A percentile compares a stretch with the other conserved stretches of the same genome.
These are phyloP conservation scores for Immersiella caudata DNA, from an alignment of 495 filamentous ascomycete species.

Conservation along the genomic window DNA sequence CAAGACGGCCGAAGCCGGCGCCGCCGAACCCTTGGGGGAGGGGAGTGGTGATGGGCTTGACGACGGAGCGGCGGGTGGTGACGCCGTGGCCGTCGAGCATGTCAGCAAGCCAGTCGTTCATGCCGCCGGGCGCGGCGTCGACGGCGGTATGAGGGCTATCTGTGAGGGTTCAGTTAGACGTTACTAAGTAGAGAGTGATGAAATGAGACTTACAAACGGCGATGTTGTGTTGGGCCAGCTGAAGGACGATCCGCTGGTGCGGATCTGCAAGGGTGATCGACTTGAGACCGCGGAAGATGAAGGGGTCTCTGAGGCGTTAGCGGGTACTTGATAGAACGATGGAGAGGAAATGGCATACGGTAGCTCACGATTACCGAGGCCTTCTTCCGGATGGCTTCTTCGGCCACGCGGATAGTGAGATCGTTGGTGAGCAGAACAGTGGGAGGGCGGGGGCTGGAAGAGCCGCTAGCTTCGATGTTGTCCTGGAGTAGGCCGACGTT, in stretches of 20 bases:
- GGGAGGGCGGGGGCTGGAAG: background rate
- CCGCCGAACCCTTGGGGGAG: conserved; percentile 58
- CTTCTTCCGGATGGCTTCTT: conserved; percentile 79
- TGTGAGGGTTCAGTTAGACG: conserved; percentile 7
- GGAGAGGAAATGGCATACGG: conserved; percentile 55
- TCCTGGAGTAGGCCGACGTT: conserved; percentile 62
- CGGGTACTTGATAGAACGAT: conserved; percentile 6
- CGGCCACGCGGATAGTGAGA: conserved; percentile 83
- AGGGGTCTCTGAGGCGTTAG: conserved; percentile 67
- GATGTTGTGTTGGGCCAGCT: conserved; percentile 84
- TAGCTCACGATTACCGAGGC: conserved; percentile 86
- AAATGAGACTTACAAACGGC: conserved; percentile 62
- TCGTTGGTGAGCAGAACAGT: conserved; percentile 85
- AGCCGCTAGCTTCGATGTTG: conserved; percentile 30
- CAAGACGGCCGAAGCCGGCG: conserved; percentile 76
- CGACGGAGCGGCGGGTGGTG: conserved; percentile 37
- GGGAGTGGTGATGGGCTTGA: conserved; percentile 39
- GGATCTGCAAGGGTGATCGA: conserved; percentile 79
- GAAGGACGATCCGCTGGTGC: conserved; percentile 82
- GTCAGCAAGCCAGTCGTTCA: conserved; percentile 95
- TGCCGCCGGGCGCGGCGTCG: conserved; percentile 81
- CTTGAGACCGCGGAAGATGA: conserved; percentile 93
- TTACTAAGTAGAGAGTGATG: background rate
- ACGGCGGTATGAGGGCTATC: conserved; percentile 92
- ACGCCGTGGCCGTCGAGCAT: conserved; percentile 55